phyloP scores from a whole-genome alignment of 129 eudicot genomes.

The Flaveria sonorensis region DNA sequence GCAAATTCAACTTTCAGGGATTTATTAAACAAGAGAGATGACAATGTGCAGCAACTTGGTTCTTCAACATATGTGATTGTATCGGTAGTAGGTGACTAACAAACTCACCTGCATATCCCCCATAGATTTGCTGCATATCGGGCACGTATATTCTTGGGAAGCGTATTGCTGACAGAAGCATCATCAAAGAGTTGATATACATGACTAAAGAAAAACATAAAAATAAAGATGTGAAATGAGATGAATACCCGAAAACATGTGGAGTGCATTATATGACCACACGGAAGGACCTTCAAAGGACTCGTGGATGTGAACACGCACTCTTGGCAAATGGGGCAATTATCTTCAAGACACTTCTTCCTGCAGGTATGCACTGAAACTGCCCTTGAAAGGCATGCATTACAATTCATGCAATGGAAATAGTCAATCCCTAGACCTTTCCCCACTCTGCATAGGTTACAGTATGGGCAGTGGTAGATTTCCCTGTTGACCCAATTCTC shows the following conservation, averaged over 20 bases:
- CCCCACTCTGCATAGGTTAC: slow-evolving; percentile 94
- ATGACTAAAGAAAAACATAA: not conserved
- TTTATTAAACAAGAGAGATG: too few species aligned
- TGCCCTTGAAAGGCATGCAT: slow-evolving; percentile 79
- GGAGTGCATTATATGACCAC: slow-evolving; percentile 96
- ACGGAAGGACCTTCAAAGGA: slow-evolving; percentile 84
- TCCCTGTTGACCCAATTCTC: slow-evolving; percentile 50
- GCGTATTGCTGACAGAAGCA: slow-evolving; percentile 67
- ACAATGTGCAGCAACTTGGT: too few species aligned
- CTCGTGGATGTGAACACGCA: slow-evolving; percentile 76
- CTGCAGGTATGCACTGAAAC: slow-evolving; percentile 76
- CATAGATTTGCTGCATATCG: slow-evolving; percentile 94
- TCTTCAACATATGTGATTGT: too few species aligned
- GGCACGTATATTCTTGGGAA: slow-evolving; percentile 69
- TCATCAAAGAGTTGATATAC: slow-evolving; percentile 27
- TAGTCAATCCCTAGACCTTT: slow-evolving; percentile 88
- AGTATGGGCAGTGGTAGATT: slow-evolving; percentile 95
- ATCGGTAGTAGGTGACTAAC: too few species aligned
- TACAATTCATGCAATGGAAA: slow-evolving; percentile 95
- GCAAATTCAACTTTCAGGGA: too few species aligned
- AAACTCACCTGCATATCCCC: slow-evolving; percentile 74
- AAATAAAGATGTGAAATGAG: not conserved
- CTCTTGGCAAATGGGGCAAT: slow-evolving; percentile 92
- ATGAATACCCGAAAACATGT: slow-evolving; percentile 78
- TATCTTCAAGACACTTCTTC: slow-evolving; percentile 86